A percentile compares a stretch with the other conserved stretches of the same genome.
Conservation (phyloP, 2,329 filamentous ascomycete genomes). For the Alternaria sp. region DNA sequence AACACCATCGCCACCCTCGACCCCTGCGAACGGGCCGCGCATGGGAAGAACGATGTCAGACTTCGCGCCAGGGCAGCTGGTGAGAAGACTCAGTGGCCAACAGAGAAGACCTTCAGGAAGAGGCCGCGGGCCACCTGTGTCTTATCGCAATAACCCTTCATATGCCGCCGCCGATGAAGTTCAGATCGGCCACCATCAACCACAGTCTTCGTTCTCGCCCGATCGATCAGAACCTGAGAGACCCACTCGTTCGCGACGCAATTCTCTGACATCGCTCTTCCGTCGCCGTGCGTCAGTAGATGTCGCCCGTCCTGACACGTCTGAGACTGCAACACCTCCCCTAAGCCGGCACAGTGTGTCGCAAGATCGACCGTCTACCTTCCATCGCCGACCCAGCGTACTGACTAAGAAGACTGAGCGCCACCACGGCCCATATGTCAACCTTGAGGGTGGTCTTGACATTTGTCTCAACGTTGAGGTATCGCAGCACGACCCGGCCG, state of each 20-base stretch:
- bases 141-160: conserved; percentile 47
- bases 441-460: conserved; percentile 83
- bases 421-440: conserved; percentile 56
- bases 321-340: conserved; percentile 31
- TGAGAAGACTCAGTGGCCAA: conserved; percentile 49
- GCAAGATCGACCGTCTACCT: conserved; percentile 45
- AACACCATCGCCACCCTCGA: conserved; percentile 57
- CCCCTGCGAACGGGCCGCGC: conserved; percentile 28
- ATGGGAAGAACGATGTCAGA: conserved; percentile 42
- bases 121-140: conserved; percentile 43
- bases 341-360: conserved; percentile 21
- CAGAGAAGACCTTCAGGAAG: conserved; percentile 33
- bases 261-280: conserved; percentile 44
- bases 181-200: conserved; percentile 31
- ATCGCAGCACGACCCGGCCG: conserved; percentile 81
- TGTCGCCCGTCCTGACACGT: conserved; percentile 30
- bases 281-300: conserved; percentile 43
- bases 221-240: conserved; percentile 37
- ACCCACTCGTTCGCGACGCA: conserved; percentile 39
- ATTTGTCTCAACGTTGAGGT: conserved; percentile 90
- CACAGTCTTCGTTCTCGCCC: conserved; percentile 46
- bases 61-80: conserved; percentile 49
- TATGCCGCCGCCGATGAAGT: conserved; percentile 41
- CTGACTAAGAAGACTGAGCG: conserved; percentile 49
- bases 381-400: conserved; percentile 54